phyloP scores from a whole-genome alignment of 441 rosid species.

The Populus hybrid region DNA sequence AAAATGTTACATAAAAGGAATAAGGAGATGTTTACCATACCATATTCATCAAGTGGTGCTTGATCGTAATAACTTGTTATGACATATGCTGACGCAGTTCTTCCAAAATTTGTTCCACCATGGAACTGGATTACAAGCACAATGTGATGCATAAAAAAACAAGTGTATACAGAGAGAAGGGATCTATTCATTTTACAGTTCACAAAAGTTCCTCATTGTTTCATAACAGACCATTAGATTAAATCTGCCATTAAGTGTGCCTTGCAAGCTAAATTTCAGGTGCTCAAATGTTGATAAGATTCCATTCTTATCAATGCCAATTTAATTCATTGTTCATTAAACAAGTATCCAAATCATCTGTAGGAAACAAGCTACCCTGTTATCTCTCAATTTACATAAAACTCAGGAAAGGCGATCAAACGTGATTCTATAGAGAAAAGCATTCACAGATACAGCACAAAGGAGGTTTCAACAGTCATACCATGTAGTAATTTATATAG shows the following conservation, averaged over 20 bases:
- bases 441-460: neutral
- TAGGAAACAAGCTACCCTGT: no score
- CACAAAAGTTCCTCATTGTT: neutral
- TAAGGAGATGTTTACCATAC: constrained; percentile 28
- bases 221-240: no score
- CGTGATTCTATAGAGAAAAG: no score
- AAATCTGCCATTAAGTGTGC: no score
- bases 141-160: neutral
- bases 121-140: neutral
- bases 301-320: no score
- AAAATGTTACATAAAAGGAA: neutral
- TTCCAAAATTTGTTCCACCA: constrained; percentile 82
- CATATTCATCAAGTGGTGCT: constrained; percentile 94
- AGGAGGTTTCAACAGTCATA: constrained; percentile 7
- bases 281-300: no score
- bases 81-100: constrained; percentile 67
- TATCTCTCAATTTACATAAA: no score
- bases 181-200: neutral
- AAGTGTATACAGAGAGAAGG: neutral
- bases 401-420: no score
- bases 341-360: no score
- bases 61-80: constrained; percentile 82
- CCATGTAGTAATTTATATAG: constrained; percentile 88
- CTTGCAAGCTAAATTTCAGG: no score
- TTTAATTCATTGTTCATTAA: no score